Evolutionary conservation across 257 asterid species (phyloP), one percentile per base, ranked within the genome.

Genomic region (Catharanthus roseus): DNA sequence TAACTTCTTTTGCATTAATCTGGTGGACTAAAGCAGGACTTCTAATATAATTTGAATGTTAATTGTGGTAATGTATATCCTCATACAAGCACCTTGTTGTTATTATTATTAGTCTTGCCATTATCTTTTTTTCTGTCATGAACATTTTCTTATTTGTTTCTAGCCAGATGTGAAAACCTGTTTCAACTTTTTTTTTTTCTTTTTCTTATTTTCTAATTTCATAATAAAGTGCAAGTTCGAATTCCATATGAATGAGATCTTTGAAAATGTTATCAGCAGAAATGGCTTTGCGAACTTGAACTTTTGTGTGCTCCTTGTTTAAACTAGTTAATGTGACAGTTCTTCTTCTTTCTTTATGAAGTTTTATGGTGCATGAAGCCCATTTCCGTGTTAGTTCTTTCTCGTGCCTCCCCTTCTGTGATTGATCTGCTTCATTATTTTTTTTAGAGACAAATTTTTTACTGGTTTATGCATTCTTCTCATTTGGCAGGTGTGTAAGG

Each of bases 401-500:
- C 63, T 24, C 16, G 42, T 49, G 42, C 42, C 50, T 38, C 33
- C 65, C 36, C 29, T 54, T 2, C 23, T 23, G 28, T 10, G n/a
- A 15, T 44, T 31, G 45, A 61, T 36, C n/a, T 60, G 7, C 26
- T 50, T 39, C 29, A 6, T 11, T 26, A 8, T 26, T 26, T 69
- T 50, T 26, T 45, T 7, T 8, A 5, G 24, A 24, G 11, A 42
- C 26, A 29, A 29, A 29, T 12, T 51, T 36, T 49, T n/a, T 36
- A 66, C 56, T 74, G 45, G 47, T 31, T 33, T 56, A 65, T 55
- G 69, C 23, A 65, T 51, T 67, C 47, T 78, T 38, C 55, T 80
- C 57, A 63, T 62, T 74, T 64, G 58, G 19, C 76, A 92, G 98
- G 89, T 84, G 41, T 77, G 80, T 16, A 86, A 73, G 73, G 71